These are phyloP conservation scores for Gypsophila paniculata DNA, from an alignment of 179 eudicot genomes.

Conservation along the genomic window DNA sequence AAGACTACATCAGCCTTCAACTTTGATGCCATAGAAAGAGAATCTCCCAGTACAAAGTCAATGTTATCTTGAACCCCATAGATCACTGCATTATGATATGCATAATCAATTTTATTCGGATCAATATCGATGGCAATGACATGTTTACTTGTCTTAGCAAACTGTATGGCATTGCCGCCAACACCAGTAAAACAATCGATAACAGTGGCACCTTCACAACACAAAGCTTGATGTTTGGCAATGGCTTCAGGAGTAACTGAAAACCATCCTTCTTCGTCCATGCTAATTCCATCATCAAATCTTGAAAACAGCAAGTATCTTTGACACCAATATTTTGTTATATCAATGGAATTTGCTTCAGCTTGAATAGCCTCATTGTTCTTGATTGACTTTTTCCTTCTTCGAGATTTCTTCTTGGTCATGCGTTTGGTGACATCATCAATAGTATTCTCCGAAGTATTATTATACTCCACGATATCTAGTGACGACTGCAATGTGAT, in stretches of 20 bases:
- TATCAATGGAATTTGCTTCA: conserved; percentile 38
- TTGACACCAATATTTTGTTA: conserved; percentile 80
- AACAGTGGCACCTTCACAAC: conserved; percentile 53
- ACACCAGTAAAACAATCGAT: conserved; percentile 85
- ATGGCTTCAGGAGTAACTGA: conserved; percentile 88
- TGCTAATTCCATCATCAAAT: conserved; percentile 67
- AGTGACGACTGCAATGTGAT: conserved; percentile 13
- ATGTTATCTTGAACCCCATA: conserved; percentile 72
- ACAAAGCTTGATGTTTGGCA: conserved; percentile 81
- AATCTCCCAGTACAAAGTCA: conserved; percentile 74
- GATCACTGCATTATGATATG: conserved; percentile 71
- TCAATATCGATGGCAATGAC: conserved; percentile 88
- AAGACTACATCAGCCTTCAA: conserved; percentile 70
- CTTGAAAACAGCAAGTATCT: conserved; percentile 69
- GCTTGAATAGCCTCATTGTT: conserved; percentile 31
- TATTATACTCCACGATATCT: conserved; percentile 15
- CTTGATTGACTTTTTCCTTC: conserved; percentile 42
- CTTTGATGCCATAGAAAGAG: conserved; percentile 49
- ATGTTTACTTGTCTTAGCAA: conserved; percentile 64
- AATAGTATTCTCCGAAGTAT: conserved; percentile 5
- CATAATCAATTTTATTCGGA: conserved; percentile 73
- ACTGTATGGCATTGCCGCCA: conserved; percentile 94
- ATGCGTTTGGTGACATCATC: conserved; percentile 31
- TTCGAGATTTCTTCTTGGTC: conserved; percentile 51
- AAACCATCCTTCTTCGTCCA: conserved; percentile 99